Percentiles rank a stretch among this genome's conserved stretches.
Conservation (phyloP, 495 filamentous ascomycete genomes). For the Clavariopsis aquatica region DNA sequence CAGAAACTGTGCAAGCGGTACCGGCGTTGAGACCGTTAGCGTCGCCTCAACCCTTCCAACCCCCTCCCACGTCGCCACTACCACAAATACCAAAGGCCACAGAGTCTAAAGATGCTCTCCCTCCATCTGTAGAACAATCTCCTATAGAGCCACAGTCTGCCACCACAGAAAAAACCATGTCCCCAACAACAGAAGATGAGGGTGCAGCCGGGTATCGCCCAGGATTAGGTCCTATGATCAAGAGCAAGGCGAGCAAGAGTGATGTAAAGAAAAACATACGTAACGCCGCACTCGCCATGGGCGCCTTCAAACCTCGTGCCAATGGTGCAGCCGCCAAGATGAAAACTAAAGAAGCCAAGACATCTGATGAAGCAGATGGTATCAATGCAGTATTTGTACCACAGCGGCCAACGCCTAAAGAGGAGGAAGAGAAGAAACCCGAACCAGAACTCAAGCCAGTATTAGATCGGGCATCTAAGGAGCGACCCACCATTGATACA, state of each 20-base stretch:
- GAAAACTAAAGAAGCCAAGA: constrained; percentile 55
- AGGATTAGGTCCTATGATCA: constrained; percentile 88
- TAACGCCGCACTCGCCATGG: constrained; percentile 79
- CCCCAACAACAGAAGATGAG: constrained; percentile 43
- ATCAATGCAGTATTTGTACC: constrained; percentile 67
- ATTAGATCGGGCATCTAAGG: constrained; percentile 26
- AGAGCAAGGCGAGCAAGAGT: constrained; percentile 62
- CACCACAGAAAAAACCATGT: neutral
- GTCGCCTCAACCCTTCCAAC: constrained; percentile 6
- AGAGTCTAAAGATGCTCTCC: neutral
- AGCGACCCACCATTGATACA: constrained; percentile 27
- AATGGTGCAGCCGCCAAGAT: constrained; percentile 79
- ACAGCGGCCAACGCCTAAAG: constrained; percentile 24
- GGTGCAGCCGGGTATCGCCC: constrained; percentile 61
- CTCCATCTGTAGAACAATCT: neutral
- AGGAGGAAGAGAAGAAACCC: constrained; percentile 32
- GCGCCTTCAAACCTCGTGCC: constrained; percentile 79
- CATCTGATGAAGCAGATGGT: constrained; percentile 70
- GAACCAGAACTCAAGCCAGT: constrained; percentile 8
- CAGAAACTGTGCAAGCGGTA: neutral
- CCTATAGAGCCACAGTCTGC: neutral
- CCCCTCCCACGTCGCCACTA: constrained; percentile 24
- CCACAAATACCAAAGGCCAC: constrained; percentile 20
- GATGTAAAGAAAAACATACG: constrained; percentile 78
- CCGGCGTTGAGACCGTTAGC: neutral